A percentile compares a stretch with the other conserved stretches of the same genome.
Conservation (phyloP, 2,329 filamentous ascomycete genomes). For the Cadophora sp. region DNA sequence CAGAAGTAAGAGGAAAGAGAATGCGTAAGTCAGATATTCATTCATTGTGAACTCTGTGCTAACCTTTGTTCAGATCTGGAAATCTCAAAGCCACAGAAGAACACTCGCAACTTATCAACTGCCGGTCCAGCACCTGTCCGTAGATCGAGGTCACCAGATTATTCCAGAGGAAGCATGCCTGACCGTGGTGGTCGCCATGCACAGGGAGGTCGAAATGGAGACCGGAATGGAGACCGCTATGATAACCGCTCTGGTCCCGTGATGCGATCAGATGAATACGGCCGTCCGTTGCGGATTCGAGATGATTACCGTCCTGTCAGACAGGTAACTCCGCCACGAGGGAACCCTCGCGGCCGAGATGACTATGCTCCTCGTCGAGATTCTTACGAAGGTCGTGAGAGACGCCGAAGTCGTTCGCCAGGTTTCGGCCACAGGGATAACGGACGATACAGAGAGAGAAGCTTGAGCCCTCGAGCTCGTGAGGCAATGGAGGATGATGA, state of each 20-base stretch:
- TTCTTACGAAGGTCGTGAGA: constrained; percentile 48
- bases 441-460: constrained; percentile 69
- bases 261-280: constrained; percentile 45
- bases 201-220: constrained; percentile 39
- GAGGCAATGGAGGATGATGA: constrained; percentile 62
- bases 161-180: constrained; percentile 49
- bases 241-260: constrained; percentile 44
- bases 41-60: constrained; percentile 37
- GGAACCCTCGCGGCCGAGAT: constrained; percentile 66
- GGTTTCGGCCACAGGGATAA: constrained; percentile 57
- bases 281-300: constrained; percentile 57
- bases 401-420: constrained; percentile 69
- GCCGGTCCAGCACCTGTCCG: constrained; percentile 46
- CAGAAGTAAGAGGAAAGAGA: constrained; percentile 84
- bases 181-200: constrained; percentile 51
- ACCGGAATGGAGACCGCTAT: constrained; percentile 52
- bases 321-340: constrained; percentile 63
- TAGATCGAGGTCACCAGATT: constrained; percentile 68
- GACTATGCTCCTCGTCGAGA: constrained; percentile 57
- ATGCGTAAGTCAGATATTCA: constrained; percentile 72
- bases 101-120: constrained; percentile 67
- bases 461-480: constrained; percentile 73
- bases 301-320: constrained; percentile 72
- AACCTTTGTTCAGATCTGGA: constrained; percentile 72
- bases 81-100: constrained; percentile 86